These are phyloP conservation scores for Fraxinus sp. DNA, from an alignment of 305 asterid genomes.

Conservation along the genomic window DNA sequence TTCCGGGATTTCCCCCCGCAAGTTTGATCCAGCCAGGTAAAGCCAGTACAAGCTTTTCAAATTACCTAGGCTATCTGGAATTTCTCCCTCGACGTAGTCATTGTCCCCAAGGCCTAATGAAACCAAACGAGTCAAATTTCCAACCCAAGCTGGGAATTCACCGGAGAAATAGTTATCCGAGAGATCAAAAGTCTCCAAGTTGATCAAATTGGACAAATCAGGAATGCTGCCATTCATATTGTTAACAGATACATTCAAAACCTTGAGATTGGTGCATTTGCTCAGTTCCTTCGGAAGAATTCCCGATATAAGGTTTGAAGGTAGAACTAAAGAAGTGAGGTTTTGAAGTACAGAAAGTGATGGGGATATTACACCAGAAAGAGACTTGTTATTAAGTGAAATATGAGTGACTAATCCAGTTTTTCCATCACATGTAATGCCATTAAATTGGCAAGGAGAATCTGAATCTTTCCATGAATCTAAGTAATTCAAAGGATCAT, in stretches of 20 bases:
- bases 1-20: slow-evolving; percentile 70
- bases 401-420: slow-evolving; percentile 62
- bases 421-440: slow-evolving; percentile 63
- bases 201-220: slow-evolving; percentile 54
- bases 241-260: slow-evolving; percentile 68
- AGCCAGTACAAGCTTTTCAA: slow-evolving; percentile 73
- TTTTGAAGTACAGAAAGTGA: slow-evolving; percentile 50
- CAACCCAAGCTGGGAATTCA: slow-evolving; percentile 74
- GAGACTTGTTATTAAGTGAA: slow-evolving; percentile 59
- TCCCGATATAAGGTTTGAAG: slow-evolving; percentile 67
- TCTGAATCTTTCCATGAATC: slow-evolving; percentile 71
- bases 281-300: slow-evolving; percentile 46
- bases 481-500: slow-evolving; percentile 66
- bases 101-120: slow-evolving; percentile 75
- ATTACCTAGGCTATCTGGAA: slow-evolving; percentile 60
- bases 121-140: slow-evolving; percentile 55
- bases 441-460: slow-evolving; percentile 72
- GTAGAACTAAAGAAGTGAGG: slow-evolving; percentile 55
- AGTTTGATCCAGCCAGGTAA: slow-evolving; percentile 58
- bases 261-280: slow-evolving; percentile 57
- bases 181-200: slow-evolving; percentile 64
- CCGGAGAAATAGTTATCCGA: slow-evolving; percentile 73
- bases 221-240: slow-evolving; percentile 68
- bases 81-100: slow-evolving; percentile 52
- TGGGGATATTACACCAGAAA: slow-evolving; percentile 76